Conservation (phyloP, 1,284 basidiomycete genomes). For the Nidula niveotomentosa region DNA sequence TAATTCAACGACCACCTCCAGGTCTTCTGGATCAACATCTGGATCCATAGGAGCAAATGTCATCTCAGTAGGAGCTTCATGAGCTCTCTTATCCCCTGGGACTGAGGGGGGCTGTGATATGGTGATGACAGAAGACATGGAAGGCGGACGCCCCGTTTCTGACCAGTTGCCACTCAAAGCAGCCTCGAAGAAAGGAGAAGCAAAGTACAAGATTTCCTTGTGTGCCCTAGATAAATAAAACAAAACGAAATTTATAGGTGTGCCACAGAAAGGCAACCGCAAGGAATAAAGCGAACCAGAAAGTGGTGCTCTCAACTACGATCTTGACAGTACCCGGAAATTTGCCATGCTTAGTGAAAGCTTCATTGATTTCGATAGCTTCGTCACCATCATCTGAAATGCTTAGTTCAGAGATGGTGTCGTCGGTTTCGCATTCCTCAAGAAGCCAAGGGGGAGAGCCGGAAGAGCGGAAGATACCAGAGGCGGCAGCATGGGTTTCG, state of each 20-base stretch:
- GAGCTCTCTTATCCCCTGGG: conserved; percentile 42
- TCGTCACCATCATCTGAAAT: conserved; percentile 58
- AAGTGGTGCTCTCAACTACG: conserved; percentile 79
- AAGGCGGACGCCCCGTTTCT: conserved; percentile 69
- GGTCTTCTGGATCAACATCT: conserved; percentile 45
- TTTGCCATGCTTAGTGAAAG: conserved; percentile 61
- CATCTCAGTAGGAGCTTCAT: conserved; percentile 48
- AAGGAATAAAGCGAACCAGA: conserved; percentile 57
- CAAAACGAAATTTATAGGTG: conserved; percentile 7
- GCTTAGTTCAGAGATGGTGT: conserved; percentile 64
- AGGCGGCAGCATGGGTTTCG: conserved; percentile 81
- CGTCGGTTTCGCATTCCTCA: conserved; percentile 70
- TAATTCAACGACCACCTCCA: conserved; percentile 36
- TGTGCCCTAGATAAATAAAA: conserved; percentile 59
- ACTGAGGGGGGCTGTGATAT: conserved; percentile 70
- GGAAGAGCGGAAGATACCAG: conserved; percentile 77
- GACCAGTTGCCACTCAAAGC: conserved; percentile 81
- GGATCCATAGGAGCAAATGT: conserved; percentile 57
- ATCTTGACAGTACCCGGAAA: conserved; percentile 84
- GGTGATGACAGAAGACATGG: conserved; percentile 79
- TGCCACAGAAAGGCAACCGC: not conserved
- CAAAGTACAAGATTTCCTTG: conserved; percentile 82
- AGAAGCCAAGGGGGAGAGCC: conserved; percentile 75
- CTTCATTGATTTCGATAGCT: conserved; percentile 73
- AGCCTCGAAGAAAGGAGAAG: conserved; percentile 85